Base-by-base conservation (phyloP, 495 filamentous ascomycete genomes). In the Podospora didyma region DNA sequence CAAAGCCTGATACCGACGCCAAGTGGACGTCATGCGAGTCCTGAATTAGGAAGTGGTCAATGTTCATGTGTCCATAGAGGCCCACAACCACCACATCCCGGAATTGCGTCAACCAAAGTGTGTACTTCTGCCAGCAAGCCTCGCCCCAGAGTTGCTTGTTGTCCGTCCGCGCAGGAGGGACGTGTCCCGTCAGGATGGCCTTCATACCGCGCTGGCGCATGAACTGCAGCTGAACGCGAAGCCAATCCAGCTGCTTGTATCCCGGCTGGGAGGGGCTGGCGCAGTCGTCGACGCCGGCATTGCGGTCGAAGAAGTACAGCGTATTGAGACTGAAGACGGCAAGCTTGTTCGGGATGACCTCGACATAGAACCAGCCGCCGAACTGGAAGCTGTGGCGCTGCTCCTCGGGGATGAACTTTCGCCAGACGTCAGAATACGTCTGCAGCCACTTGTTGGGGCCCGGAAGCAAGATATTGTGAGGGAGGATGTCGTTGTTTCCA, bases 71-170 rank as follows among this genome's bases (percentile, higher is more conserved):
- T 2, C 93, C 94, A 61, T 89, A 99, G 16, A 94, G 54, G 16
- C 84, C 83, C 7, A 82, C 82, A 35, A 91, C 80, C 11, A 99
- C 75, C 11, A 99, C 86, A 69, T 99, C 94, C 35, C 95, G 88
- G 63, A 91, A 99, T 63, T 91, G 89, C 63, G 84, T 78, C 61
- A 92, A 69, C 90, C 91, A 97, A 2, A 97, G 75, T 0, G 92
- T 88, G 71, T 96, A 99, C 67, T 96, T 96, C 69, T 96, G 94
- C 94, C 95, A 99, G 73, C 94, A 99, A 0, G 88, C 90, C 63
- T 84, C 81, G 57, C 96, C 91, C 94, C 94, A 98, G 61, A 81
- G 83, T 54, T 77, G 78, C 78, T 98, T 98, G 63, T 82, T 84
- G 1, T 86, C 80, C 0, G 90, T 90, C 62, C 91, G 79, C 1